A percentile compares a stretch with the other conserved stretches of the same genome.
These are phyloP conservation scores for Colletotrichum lupini DNA, from an alignment of 2,329 filamentous ascomycete species.

Conservation along the genomic window DNA sequence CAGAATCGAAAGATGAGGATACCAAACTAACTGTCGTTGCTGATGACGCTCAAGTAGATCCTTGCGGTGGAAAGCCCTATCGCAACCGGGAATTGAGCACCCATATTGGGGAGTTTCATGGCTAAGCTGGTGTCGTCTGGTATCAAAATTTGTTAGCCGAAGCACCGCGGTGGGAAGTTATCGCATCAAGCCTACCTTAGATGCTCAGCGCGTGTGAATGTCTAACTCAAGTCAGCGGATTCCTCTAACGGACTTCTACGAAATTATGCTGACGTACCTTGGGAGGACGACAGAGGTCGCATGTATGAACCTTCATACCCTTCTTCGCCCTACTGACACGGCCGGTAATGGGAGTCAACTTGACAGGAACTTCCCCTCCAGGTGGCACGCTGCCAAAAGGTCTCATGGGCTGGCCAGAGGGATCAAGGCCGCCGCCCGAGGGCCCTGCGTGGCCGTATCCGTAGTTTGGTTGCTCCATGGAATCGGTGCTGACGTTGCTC, in stretches of 20 bases:
- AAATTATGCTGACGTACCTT: conserved; percentile 53
- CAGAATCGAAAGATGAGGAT: not conserved
- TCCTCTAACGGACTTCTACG: not conserved
- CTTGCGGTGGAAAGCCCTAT: conserved; percentile 66
- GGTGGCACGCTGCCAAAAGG: conserved; percentile 50
- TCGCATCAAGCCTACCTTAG: conserved; percentile 57
- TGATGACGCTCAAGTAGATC: conserved; percentile 70
- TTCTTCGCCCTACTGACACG: conserved; percentile 70
- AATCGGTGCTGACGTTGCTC: conserved; percentile 60
- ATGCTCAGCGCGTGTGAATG: conserved; percentile 72
- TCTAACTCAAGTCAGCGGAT: conserved; percentile 50
- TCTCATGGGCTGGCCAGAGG: conserved; percentile 49
- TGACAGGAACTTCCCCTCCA: conserved; percentile 54
- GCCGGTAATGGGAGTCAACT: conserved; percentile 66
- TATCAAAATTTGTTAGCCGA: conserved; percentile 15
- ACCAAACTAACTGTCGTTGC: conserved; percentile 56
- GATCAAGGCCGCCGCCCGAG: conserved; percentile 39
- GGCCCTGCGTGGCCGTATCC: conserved; percentile 39
- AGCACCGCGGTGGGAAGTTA: not conserved
- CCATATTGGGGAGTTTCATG: conserved; percentile 64
- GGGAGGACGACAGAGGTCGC: conserved; percentile 61
- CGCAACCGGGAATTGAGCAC: conserved; percentile 65
- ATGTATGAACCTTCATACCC: conserved; percentile 67
- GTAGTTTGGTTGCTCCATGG: conserved; percentile 56
- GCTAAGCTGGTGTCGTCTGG: conserved; percentile 70